Conservation (phyloP, 2,329 filamentous ascomycete species). For the Scedosporium boydii region DNA sequence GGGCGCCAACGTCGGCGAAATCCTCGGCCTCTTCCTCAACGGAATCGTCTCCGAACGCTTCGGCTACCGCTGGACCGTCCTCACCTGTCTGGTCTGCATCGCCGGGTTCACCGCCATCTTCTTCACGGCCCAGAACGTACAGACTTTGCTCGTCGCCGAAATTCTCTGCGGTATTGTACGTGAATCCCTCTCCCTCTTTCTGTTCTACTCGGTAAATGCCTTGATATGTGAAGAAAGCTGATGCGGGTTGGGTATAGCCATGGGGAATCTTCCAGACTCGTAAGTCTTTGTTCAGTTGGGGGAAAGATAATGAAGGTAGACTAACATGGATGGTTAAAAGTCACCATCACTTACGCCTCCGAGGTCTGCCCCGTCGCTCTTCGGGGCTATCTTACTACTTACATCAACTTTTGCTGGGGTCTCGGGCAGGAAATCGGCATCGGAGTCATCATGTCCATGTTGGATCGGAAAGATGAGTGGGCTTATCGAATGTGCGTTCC, state of each 20-base stretch:
- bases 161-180: constrained; percentile 27
- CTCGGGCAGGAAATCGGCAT: constrained; percentile 35
- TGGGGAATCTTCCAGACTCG: constrained; percentile 1
- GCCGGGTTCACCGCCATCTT: constrained; percentile 33
- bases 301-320: too few relatives aligned
- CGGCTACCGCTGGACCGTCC: constrained; percentile 33
- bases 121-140: constrained; percentile 31
- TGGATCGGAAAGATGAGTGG: constrained; percentile 21
- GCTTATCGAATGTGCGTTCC: constrained; percentile 20
- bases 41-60: constrained; percentile 33
- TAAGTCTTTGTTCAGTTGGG: not conserved
- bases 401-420: constrained; percentile 37
- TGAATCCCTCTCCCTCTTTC: not conserved
- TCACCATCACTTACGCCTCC: constrained; percentile 36
- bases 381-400: constrained; percentile 33
- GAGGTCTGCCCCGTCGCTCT: constrained; percentile 29
- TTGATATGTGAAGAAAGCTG: too few relatives aligned
- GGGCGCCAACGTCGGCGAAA: constrained; percentile 51
- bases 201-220: too few relatives aligned
- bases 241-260: not conserved
- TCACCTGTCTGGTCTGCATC: constrained; percentile 28
- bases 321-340: too few relatives aligned
- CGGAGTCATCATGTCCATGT: constrained; percentile 27
- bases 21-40: constrained; percentile 49
- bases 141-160: constrained; percentile 30